phyloP scores from a whole-genome alignment of 306 rosid genomes.

The Arachis hypogaea region DNA sequence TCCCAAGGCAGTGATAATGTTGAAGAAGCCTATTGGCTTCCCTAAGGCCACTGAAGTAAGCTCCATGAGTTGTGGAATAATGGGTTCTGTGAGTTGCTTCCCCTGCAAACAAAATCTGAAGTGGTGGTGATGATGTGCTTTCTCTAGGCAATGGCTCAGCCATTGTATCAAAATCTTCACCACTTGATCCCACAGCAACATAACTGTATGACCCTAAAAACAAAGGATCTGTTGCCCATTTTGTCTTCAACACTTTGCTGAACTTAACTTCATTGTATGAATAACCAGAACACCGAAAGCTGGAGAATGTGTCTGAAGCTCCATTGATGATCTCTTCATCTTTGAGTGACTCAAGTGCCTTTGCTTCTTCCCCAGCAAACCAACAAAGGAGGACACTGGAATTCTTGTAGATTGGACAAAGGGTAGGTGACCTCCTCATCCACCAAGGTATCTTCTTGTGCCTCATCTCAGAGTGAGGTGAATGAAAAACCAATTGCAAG shows the following conservation, averaged over 20 bases:
- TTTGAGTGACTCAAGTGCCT: conserved; percentile 69
- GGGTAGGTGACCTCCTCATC: conserved; percentile 84
- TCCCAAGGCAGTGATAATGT: conserved; percentile 72
- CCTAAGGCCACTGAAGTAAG: conserved; percentile 95
- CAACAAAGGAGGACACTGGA: conserved; percentile 75
- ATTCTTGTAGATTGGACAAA: conserved; percentile 69
- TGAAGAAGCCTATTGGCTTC: conserved; percentile 95
- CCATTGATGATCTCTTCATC: conserved; percentile 77
- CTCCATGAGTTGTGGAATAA: conserved; percentile 99
- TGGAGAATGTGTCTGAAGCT: conserved; percentile 67
- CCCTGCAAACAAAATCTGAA: conserved; percentile 94
- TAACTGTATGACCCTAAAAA: conserved; percentile 89
- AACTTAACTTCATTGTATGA: conserved; percentile 47
- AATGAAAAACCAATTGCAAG: conserved; percentile 75
- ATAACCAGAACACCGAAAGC: conserved; percentile 38
- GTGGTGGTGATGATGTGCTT: conserved; percentile 50
- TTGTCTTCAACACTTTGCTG: conserved; percentile 66
- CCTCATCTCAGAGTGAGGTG: conserved; percentile 63
- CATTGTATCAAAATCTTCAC: conserved; percentile 85
- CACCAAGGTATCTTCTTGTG: conserved; percentile 83
- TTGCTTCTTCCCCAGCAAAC: conserved; percentile 92
- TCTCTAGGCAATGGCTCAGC: conserved; percentile 84
- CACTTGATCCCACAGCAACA: conserved; percentile 91
- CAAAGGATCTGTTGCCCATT: conserved; percentile 86
- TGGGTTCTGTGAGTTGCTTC: conserved; percentile 99